Conservation (phyloP, 768 basidiomycete species). For the Lactarius hengduanensis region DNA sequence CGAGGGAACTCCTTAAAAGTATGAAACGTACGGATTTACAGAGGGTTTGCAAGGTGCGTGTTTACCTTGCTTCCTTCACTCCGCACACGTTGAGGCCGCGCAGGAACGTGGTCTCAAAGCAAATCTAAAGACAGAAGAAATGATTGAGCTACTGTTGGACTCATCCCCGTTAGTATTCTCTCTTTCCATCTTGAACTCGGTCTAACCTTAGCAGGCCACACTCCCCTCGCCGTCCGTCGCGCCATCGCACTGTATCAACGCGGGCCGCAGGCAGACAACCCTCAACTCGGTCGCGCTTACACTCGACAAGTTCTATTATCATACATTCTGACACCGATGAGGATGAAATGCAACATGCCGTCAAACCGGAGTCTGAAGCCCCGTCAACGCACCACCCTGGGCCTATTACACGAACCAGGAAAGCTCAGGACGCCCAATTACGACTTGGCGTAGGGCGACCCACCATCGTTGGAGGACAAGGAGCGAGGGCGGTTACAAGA, state of each 20-base stretch:
- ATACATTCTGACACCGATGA: conserved; percentile 31
- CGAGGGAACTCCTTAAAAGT: conserved; percentile 48
- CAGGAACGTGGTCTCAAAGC: conserved; percentile 81
- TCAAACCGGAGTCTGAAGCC: conserved; percentile 33
- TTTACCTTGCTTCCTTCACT: conserved; percentile 12
- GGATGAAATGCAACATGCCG: conserved; percentile 18
- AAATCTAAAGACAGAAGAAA: conserved; percentile 75
- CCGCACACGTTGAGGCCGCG: conserved; percentile 18
- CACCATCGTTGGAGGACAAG: conserved; percentile 59
- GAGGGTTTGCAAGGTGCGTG: conserved; percentile 56
- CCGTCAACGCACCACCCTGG: conserved; percentile 31
- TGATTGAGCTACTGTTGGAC: conserved; percentile 72
- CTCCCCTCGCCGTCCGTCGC: conserved; percentile 23
- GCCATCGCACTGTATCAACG: conserved; percentile 16
- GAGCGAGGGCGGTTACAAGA: conserved; percentile 64
- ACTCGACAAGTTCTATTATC: conserved; percentile 28
- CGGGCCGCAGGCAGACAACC: conserved; percentile 17
- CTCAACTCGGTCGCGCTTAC: conserved; percentile 23
- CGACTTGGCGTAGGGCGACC: conserved; percentile 73
- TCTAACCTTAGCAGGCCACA: conserved; percentile 21
- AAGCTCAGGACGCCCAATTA: conserved; percentile 70
- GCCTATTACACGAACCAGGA: conserved; percentile 51
- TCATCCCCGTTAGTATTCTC: conserved; percentile 31
- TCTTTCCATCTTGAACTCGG: conserved; percentile 7
- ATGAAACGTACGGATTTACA: conserved; percentile 58